Conservation (phyloP, 345 rosid species). For the Salix dunnii region DNA sequence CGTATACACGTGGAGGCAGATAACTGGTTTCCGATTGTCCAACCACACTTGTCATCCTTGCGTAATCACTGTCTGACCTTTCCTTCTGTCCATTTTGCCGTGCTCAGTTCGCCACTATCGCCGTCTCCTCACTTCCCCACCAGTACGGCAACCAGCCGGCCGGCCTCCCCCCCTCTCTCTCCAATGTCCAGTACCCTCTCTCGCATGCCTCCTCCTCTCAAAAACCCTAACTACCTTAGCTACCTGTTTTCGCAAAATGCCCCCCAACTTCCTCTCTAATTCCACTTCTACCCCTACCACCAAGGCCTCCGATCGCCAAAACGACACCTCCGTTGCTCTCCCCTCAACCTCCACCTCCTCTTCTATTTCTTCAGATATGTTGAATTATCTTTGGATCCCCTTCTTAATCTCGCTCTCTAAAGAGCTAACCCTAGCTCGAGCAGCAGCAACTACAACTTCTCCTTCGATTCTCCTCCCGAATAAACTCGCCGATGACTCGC, state of each 20-base stretch:
- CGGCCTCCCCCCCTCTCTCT: neutral
- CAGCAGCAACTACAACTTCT: neutral
- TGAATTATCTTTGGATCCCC: constrained; percentile 50
- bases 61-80: neutral
- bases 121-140: neutral
- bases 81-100: neutral
- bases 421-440: constrained; percentile 33
- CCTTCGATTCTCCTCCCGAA: constrained; percentile 43
- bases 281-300: constrained; percentile 21
- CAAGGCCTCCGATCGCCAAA: constrained; percentile 12
- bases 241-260: constrained; percentile 30
- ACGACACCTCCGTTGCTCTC: constrained; percentile 32
- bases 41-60: neutral
- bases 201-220: neutral
- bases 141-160: neutral
- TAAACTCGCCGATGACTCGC: constrained; percentile 24
- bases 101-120: neutral
- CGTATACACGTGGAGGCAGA: neutral
- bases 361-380: constrained; percentile 26
- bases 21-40: neutral
- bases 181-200: neutral
- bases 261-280: constrained; percentile 31
- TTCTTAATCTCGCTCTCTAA: constrained; percentile 47
- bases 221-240: neutral
- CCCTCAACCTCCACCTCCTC: constrained; percentile 26